Evolutionary conservation across 2,329 filamentous ascomycete species (phyloP).

Genomic region (Penicillium hordei): DNA sequence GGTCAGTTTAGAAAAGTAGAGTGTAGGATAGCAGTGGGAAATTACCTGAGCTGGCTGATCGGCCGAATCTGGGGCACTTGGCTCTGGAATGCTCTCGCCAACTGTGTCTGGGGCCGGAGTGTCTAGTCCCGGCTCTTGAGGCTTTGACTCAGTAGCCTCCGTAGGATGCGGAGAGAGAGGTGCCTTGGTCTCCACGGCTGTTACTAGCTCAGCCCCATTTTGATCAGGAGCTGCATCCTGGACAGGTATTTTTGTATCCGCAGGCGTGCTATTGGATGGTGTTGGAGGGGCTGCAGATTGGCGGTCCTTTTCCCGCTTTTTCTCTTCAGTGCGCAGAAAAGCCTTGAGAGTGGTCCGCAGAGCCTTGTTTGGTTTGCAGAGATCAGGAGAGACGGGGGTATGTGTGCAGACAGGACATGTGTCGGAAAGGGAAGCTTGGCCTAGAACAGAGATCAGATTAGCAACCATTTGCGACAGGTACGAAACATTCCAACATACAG

Average conservation of each 20-base stretch:
- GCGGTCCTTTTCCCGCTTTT: constrained; percentile 72
- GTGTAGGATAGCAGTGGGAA: background rate
- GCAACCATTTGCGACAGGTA: background rate
- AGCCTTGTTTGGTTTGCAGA: constrained; percentile 85
- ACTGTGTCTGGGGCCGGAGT: constrained; percentile 5
- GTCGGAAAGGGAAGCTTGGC: constrained; percentile 71
- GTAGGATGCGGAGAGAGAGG: constrained; percentile 3
- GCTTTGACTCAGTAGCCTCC: constrained; percentile 10
- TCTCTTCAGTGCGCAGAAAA: constrained; percentile 86
- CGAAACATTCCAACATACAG: constrained; percentile 59
- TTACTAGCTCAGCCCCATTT: constrained; percentile 18
- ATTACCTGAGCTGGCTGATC: constrained; percentile 23
- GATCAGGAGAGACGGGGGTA: constrained; percentile 77
- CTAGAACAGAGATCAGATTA: constrained; percentile 43
- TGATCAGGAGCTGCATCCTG: constrained; percentile 21
- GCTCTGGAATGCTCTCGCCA: constrained; percentile 7
- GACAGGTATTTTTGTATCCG: constrained; percentile 19
- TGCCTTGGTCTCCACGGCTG: constrained; percentile 7
- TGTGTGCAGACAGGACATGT: constrained; percentile 94
- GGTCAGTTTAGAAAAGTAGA: background rate
- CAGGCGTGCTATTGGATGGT: constrained; percentile 27
- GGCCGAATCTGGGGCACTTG: constrained; percentile 2
- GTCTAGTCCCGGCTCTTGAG: constrained; percentile 16
- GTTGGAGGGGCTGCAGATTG: constrained; percentile 36
- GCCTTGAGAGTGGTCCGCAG: constrained; percentile 90